Conservation (phyloP, 1,284 basidiomycete genomes). For the Earliella scabrosa region DNA sequence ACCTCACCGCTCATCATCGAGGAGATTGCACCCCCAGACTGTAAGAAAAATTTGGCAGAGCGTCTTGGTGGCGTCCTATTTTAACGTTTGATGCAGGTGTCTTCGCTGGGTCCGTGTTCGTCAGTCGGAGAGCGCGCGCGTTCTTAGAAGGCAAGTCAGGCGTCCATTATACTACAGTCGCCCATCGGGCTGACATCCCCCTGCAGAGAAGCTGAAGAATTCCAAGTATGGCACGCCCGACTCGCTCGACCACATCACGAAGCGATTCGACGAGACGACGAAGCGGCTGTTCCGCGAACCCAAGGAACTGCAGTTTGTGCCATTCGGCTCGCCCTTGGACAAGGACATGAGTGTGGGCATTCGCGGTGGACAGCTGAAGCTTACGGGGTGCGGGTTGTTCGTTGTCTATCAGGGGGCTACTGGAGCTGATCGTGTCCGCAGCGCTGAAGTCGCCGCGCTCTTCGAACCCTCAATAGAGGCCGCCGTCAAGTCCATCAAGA, state of each 20-base stretch:
- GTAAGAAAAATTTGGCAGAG: conserved; percentile 45
- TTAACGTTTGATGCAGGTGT: conserved; percentile 49
- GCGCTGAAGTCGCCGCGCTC: conserved; percentile 65
- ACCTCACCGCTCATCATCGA: conserved; percentile 74
- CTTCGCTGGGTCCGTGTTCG: conserved; percentile 82
- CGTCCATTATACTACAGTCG: not conserved
- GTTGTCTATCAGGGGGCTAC: not conserved
- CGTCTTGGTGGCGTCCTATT: not conserved
- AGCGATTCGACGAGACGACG: conserved; percentile 79
- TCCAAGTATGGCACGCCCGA: conserved; percentile 74
- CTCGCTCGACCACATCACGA: conserved; percentile 71
- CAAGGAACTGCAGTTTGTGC: conserved; percentile 69
- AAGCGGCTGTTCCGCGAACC: conserved; percentile 75
- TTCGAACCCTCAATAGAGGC: conserved; percentile 80
- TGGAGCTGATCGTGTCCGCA: conserved; percentile 25
- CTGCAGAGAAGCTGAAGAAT: conserved; percentile 64
- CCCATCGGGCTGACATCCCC: not conserved
- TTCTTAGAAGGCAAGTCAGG: conserved; percentile 61
- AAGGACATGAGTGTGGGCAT: conserved; percentile 73
- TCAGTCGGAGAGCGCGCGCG: conserved; percentile 68
- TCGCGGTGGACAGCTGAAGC: conserved; percentile 68
- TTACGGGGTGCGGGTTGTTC: conserved; percentile 57
- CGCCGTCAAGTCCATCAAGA: conserved; percentile 67
- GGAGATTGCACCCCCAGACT: conserved; percentile 80
- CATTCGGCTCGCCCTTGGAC: conserved; percentile 78